Percentiles rank a stretch among this genome's conserved stretches.
These are phyloP conservation scores for Penicillium sp. DNA, from an alignment of 2,329 filamentous ascomycete species.

Conservation along the genomic window DNA sequence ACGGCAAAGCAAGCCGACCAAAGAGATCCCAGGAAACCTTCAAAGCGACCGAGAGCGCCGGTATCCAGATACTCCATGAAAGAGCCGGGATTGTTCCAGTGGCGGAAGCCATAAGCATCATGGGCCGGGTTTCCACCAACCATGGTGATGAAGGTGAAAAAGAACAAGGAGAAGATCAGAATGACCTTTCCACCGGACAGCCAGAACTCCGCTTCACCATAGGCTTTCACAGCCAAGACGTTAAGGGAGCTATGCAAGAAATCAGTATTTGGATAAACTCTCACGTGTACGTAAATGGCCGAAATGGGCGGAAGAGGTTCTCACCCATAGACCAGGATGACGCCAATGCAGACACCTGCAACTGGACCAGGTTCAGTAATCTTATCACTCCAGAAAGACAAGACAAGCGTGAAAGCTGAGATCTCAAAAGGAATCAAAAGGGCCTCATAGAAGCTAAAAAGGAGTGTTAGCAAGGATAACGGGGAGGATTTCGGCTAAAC, in stretches of 20 bases:
- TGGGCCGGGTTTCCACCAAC: conserved; percentile 72
- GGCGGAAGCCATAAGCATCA: conserved; percentile 69
- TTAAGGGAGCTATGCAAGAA: conserved; percentile 55
- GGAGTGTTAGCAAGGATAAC: conserved; percentile 5
- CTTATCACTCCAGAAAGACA: conserved; percentile 39
- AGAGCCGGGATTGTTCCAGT: conserved; percentile 62
- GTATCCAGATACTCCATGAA: conserved; percentile 64
- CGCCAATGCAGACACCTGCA: conserved; percentile 35
- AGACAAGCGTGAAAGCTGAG: conserved; percentile 42
- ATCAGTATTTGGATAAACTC: background rate
- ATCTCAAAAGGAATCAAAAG: conserved; percentile 45
- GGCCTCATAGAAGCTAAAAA: conserved; percentile 40
- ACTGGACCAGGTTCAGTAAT: conserved; percentile 33
- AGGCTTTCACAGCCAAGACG: conserved; percentile 66
- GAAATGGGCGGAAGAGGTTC: background rate
- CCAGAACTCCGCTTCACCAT: conserved; percentile 61
- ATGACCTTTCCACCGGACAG: conserved; percentile 62
- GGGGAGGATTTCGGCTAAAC: background rate
- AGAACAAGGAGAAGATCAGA: conserved; percentile 65
- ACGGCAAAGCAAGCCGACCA: conserved; percentile 67
- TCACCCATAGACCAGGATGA: conserved; percentile 31
- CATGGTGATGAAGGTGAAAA: conserved; percentile 78
- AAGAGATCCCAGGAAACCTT: conserved; percentile 64
- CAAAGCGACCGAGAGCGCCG: conserved; percentile 59
- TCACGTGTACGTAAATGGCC: background rate